A percentile compares a stretch with the other conserved stretches of the same genome.
Conservation (phyloP, 140 eudicot genomes). For the Oenanthe javanica region DNA sequence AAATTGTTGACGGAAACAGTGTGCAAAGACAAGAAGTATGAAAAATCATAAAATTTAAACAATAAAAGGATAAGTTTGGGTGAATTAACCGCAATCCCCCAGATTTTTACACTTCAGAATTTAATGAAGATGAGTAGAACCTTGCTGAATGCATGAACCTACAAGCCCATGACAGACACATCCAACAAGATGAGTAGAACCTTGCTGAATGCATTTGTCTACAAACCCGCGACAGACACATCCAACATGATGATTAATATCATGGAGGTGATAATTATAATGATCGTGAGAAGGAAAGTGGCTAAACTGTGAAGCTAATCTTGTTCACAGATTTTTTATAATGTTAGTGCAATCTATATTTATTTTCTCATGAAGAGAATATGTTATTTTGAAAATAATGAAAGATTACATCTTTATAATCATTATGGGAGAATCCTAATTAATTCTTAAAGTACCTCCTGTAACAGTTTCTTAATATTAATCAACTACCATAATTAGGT, state of each 20-base stretch:
- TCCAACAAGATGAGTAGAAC: slow-evolving; percentile 51
- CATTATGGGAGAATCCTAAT: no score
- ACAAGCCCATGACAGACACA: slow-evolving; percentile 65
- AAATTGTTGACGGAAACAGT: not conserved
- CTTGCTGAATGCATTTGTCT: not conserved
- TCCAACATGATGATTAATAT: slow-evolving; percentile 80
- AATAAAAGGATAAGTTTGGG: not conserved
- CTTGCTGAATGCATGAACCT: slow-evolving; percentile 25
- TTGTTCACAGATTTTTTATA: not conserved
- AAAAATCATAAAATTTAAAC: no score
- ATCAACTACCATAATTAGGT: not conserved
- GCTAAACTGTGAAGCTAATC: slow-evolving; percentile 7
- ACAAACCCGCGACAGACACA: slow-evolving; percentile 65
- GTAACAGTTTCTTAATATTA: not conserved
- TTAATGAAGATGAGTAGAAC: slow-evolving; percentile 77
- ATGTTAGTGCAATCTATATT: not conserved
- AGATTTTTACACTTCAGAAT: slow-evolving; percentile 81
- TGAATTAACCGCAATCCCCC: slow-evolving; percentile 33
- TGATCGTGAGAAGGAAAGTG: slow-evolving; percentile 52
- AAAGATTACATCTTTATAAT: no score
- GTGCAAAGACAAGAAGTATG: not conserved
- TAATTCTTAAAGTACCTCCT: not conserved
- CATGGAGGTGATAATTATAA: slow-evolving; percentile 81
- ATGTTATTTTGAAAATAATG: no score
- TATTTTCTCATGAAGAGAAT: no score